Evolutionary conservation across 1,139 yeast species (phyloP), one percentile per base, ranked within the genome.

Genomic region (Protomyces inundatus): DNA sequence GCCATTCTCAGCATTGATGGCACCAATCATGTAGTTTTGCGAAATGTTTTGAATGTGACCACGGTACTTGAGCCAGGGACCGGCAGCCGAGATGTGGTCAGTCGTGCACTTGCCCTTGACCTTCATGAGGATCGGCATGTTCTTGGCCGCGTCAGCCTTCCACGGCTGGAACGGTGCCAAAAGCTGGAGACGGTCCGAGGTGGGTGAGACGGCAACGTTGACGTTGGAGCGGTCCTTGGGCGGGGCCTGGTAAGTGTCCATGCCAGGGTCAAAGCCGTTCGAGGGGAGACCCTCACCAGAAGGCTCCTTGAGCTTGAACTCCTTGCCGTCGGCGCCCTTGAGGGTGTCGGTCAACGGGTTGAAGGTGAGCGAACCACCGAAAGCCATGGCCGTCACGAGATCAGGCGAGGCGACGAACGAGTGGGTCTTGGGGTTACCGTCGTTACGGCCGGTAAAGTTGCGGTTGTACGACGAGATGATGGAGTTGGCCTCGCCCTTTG

Each of bases 31-130:
- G 82, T 91, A 90, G 84, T 93, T 93, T 84, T 91, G 90, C 74
- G 98, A 90, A 77, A 93, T 93, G 87, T 93, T 93, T 82, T 90
- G 95, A 82, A 93, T 84, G 83, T 93, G 98, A 82, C 98, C 98
- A 84, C 98, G 90, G 95, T 93, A 93, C 84, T 93, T 93, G 84
- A 93, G 89, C 98, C 98, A 93, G 77, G 98, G 98, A 81, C 98
- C 98, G 77, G 98, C 98, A 95, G 89, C 90, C 75, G 98, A 91
- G 76, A 93, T 93, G 82, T 93, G 98, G 82, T 93, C 98, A 73
- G 98, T 93, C 76, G 98, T 93, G 79, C 97, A 90, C 85, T 93
- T 93, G 82, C 98, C 98, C 71, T 87, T 82, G 72, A 97, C 89
- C 84, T 93, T 93, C 80, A 93, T 90, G 80, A 93, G 87, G 72